Conservation (phyloP, 2,329 filamentous ascomycete species). For the Paecilomyces variotii region DNA sequence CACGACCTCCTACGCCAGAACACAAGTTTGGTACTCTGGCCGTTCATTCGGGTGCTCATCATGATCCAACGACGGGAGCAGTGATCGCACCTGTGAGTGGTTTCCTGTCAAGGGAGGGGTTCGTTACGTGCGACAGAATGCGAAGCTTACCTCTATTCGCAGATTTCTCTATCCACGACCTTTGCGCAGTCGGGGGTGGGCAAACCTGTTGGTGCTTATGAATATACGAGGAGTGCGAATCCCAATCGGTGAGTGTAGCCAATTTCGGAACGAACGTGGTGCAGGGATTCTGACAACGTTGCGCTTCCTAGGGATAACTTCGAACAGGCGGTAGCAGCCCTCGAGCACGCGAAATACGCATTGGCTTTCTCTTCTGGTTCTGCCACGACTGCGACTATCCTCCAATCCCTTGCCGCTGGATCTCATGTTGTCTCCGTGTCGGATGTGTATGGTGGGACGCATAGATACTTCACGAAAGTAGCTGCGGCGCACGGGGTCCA, state of each 20-base stretch:
- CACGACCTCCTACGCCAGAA: constrained; percentile 62
- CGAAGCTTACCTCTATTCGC: constrained; percentile 8
- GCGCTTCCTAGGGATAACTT: constrained; percentile 63
- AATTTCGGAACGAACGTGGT: background rate
- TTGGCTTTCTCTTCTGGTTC: constrained; percentile 92
- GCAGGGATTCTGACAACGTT: background rate
- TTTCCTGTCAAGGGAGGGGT: background rate
- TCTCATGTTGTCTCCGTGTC: constrained; percentile 95
- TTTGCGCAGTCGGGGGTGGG: constrained; percentile 88
- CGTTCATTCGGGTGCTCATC: constrained; percentile 85
- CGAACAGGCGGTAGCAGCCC: constrained; percentile 78
- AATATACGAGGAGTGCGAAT: constrained; percentile 90
- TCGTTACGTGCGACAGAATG: background rate
- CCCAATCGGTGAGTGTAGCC: constrained; percentile 59
- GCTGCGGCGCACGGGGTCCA: constrained; percentile 88
- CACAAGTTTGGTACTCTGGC: constrained; percentile 87
- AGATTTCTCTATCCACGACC: constrained; percentile 92
- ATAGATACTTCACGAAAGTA: constrained; percentile 98
- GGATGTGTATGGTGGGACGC: constrained; percentile 95
- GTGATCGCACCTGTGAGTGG: constrained; percentile 72
- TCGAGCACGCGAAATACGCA: constrained; percentile 87
- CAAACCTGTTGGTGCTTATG: constrained; percentile 77
- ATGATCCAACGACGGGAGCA: constrained; percentile 85
- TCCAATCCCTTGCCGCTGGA: constrained; percentile 83
- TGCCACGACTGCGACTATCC: constrained; percentile 83